A percentile compares a stretch with the other conserved stretches of the same genome.
Evolutionary conservation across 2,329 filamentous ascomycete genomes (phyloP).

Genomic region (Phaeoacremonium minimum): DNA sequence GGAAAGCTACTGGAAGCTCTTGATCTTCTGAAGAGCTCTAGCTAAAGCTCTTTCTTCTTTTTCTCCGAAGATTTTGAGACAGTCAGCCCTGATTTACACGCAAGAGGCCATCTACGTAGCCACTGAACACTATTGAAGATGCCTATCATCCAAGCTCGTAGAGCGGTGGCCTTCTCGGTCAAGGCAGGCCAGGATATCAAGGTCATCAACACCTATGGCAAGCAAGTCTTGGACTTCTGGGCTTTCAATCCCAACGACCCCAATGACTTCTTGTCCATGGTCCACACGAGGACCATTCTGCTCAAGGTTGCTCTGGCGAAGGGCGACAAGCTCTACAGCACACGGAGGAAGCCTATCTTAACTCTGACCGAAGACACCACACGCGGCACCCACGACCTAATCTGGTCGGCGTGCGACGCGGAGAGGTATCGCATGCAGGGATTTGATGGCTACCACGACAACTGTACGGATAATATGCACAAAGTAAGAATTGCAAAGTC

Average conservation of each 20-base stretch:
- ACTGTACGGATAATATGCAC: conserved; percentile 33
- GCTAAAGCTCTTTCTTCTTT: no score
- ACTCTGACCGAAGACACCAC: conserved; percentile 30
- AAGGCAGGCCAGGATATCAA: conserved; percentile 31
- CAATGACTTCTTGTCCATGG: conserved; percentile 29
- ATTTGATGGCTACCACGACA: conserved; percentile 29
- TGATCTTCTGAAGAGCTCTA: conserved; percentile 12
- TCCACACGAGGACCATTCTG: conserved; percentile 28
- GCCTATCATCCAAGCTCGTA: conserved; percentile 33
- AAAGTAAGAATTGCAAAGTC: conserved; percentile 8
- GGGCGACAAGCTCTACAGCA: conserved; percentile 29
- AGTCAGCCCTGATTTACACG: no score
- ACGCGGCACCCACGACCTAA: conserved; percentile 30
- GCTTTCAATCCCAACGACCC: conserved; percentile 31
- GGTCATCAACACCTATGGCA: conserved; percentile 40
- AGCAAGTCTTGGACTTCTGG: conserved; percentile 46
- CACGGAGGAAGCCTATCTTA: conserved; percentile 27
- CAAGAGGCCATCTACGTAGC: no score
- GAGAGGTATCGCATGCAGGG: conserved; percentile 31
- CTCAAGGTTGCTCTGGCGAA: conserved; percentile 18
- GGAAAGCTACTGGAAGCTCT: conserved; percentile 9
- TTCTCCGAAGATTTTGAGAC: neutral
- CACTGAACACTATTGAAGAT: conserved; percentile 6
- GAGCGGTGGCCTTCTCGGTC: conserved; percentile 31
- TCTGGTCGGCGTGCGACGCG: conserved; percentile 33